A percentile compares a stretch with the other conserved stretches of the same genome.
Conservation (phyloP, 192 early-diverging fungal genomes). For the Rhizoclosmatium globosum region DNA sequence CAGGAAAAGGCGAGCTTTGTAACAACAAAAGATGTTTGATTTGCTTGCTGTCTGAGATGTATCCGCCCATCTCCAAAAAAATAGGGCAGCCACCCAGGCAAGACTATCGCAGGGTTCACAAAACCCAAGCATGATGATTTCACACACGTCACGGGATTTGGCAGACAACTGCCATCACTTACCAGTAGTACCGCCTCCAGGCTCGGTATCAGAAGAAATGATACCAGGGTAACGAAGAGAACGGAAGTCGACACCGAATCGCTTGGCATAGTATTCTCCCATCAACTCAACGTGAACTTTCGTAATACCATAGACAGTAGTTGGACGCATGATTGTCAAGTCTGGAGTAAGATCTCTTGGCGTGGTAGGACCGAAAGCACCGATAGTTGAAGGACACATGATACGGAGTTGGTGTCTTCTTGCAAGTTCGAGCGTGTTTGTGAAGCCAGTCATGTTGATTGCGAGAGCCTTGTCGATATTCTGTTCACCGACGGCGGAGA, state of each 20-base stretch:
- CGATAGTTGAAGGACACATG: slow-evolving; percentile 71
- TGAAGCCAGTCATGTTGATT: slow-evolving; percentile 74
- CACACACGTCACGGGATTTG: neutral
- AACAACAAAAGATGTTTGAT: too few relatives aligned
- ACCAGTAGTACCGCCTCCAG: slow-evolving; percentile 71
- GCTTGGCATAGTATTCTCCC: slow-evolving; percentile 73
- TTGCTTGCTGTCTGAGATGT: too few relatives aligned
- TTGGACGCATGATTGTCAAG: slow-evolving; percentile 72
- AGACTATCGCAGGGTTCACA: neutral
- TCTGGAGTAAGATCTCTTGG: slow-evolving; percentile 69
- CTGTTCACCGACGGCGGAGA: slow-evolving; percentile 74
- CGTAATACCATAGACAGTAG: slow-evolving; percentile 75
- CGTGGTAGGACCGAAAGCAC: slow-evolving; percentile 74
- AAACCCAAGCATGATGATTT: neutral
- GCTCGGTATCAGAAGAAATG: slow-evolving; percentile 70
- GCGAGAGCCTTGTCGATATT: slow-evolving; percentile 64
- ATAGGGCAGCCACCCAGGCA: too few relatives aligned
- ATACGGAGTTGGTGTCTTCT: slow-evolving; percentile 65
- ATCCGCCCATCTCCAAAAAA: too few relatives aligned
- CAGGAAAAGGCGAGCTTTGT: too few relatives aligned
- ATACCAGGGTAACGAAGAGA: slow-evolving; percentile 73
- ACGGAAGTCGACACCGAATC: slow-evolving; percentile 72
- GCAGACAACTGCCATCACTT: neutral
- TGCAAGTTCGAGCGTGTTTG: slow-evolving; percentile 70
- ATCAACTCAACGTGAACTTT: slow-evolving; percentile 73